These are phyloP conservation scores for Hypericum androsaemum DNA, from an alignment of 345 rosid genomes.

Conservation along the genomic window DNA sequence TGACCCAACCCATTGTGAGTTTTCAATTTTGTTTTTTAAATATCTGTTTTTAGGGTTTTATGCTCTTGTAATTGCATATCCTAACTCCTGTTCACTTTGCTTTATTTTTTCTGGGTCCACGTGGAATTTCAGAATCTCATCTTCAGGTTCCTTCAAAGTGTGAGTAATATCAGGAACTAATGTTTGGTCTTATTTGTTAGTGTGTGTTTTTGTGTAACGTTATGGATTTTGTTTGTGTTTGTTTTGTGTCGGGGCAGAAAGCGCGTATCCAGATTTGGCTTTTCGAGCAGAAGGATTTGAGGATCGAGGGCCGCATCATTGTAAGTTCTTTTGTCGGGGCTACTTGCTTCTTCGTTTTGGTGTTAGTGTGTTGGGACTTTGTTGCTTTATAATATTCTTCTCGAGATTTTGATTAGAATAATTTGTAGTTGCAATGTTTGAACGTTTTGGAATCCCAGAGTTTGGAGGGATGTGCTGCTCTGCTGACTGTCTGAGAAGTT, in stretches of 20 bases:
- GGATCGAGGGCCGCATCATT: constrained; percentile 74
- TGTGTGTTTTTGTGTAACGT: neutral
- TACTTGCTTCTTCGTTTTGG: neutral
- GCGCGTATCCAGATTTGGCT: constrained; percentile 97
- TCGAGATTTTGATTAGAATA: neutral
- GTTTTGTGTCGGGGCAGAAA: constrained; percentile 39
- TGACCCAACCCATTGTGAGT: constrained; percentile 74
- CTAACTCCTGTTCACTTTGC: neutral
- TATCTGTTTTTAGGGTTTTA: neutral
- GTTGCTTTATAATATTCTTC: neutral
- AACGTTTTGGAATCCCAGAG: too few relatives aligned
- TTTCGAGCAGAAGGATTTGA: constrained; percentile 87
- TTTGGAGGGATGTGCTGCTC: too few relatives aligned
- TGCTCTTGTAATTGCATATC: neutral
- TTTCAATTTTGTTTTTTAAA: neutral
- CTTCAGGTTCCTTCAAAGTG: constrained; percentile 92
- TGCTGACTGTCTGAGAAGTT: too few relatives aligned
- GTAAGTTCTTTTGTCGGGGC: constrained; percentile 23
- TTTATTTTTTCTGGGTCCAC: neutral
- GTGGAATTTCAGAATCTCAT: constrained; percentile 56
- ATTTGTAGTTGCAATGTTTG: too few relatives aligned
- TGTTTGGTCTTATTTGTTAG: neutral
- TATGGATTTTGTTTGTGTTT: neutral
- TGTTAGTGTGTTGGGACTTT: neutral
- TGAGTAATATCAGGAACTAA: constrained; percentile 24